phyloP scores from a whole-genome alignment of 2,329 filamentous ascomycete species.

The Penicillium digitatum region DNA sequence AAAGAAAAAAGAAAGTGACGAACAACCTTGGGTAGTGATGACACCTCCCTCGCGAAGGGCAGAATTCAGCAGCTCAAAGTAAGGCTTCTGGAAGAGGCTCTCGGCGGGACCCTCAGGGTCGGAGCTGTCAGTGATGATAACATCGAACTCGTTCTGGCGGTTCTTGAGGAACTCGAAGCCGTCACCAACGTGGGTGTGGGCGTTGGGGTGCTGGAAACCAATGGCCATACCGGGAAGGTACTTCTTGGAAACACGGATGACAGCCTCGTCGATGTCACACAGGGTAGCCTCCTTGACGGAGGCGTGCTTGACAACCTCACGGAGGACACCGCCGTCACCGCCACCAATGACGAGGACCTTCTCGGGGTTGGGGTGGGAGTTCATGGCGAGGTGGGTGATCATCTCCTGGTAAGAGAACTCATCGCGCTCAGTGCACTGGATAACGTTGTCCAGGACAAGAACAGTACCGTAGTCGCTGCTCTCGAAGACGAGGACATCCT shows the following conservation, averaged over 20 bases:
- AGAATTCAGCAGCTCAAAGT: constrained; percentile 89
- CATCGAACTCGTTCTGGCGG: constrained; percentile 95
- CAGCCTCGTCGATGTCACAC: constrained; percentile 98
- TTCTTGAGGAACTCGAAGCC: constrained; percentile 98
- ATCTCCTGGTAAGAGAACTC: constrained; percentile 99
- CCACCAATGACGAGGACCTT: constrained; percentile 97
- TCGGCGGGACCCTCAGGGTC: constrained; percentile 96
- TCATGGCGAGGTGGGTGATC: constrained; percentile 98
- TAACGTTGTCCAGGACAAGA: constrained; percentile 96
- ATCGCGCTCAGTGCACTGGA: constrained; percentile 96
- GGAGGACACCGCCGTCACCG: constrained; percentile 93
- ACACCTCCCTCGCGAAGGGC: constrained; percentile 93
- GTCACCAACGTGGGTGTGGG: constrained; percentile 88
- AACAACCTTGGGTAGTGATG: constrained; percentile 99
- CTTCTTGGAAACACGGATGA: constrained; percentile 97
- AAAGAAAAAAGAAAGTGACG: constrained; percentile 65
- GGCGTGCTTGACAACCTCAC: constrained; percentile 98
- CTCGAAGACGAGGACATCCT: constrained; percentile 98
- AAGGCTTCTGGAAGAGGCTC: constrained; percentile 95
- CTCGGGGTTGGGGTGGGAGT: constrained; percentile 97
- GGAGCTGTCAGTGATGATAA: constrained; percentile 98
- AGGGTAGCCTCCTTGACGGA: constrained; percentile 92
- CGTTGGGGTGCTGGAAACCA: constrained; percentile 90
- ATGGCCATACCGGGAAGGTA: constrained; percentile 92
- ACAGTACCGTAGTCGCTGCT: constrained; percentile 95